phyloP scores from a whole-genome alignment of 805 yeast species.

The Kodamaea kakaduensis region DNA sequence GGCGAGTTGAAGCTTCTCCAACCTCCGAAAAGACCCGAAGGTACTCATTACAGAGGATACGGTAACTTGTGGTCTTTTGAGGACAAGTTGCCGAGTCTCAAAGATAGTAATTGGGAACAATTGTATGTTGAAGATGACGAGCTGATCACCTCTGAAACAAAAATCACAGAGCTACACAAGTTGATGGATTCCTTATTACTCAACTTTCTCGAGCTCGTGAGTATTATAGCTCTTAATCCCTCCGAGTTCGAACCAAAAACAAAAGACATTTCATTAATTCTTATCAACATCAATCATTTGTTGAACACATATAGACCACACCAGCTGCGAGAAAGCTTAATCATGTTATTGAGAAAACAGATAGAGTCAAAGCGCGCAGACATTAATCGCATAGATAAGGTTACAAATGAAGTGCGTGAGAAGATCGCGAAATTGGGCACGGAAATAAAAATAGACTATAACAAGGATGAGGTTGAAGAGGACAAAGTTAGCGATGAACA shows the following conservation, averaged over 20 bases:
- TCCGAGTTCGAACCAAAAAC: conserved; percentile 54
- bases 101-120: conserved; percentile 74
- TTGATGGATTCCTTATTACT: conserved; percentile 73
- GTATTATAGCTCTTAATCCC: conserved; percentile 73
- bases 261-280: conserved; percentile 72
- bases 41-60: conserved; percentile 72
- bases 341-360: conserved; percentile 67
- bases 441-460: neutral
- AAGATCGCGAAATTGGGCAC: conserved; percentile 24
- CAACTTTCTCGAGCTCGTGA: conserved; percentile 78
- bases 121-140: conserved; percentile 50
- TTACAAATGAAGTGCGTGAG: conserved; percentile 36
- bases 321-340: conserved; percentile 86
- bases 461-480: neutral
- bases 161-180: conserved; percentile 72
- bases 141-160: conserved; percentile 35
- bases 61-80: conserved; percentile 85
- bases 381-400: conserved; percentile 42
- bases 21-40: conserved; percentile 64
- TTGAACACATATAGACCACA: conserved; percentile 92
- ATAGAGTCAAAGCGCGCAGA: conserved; percentile 59
- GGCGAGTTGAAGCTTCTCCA: conserved; percentile 53
- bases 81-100: conserved; percentile 72
- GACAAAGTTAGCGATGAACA: neutral
- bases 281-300: conserved; percentile 88